phyloP scores from a whole-genome alignment of 352 stramenopile genomes.

The Pythium brassicae region DNA sequence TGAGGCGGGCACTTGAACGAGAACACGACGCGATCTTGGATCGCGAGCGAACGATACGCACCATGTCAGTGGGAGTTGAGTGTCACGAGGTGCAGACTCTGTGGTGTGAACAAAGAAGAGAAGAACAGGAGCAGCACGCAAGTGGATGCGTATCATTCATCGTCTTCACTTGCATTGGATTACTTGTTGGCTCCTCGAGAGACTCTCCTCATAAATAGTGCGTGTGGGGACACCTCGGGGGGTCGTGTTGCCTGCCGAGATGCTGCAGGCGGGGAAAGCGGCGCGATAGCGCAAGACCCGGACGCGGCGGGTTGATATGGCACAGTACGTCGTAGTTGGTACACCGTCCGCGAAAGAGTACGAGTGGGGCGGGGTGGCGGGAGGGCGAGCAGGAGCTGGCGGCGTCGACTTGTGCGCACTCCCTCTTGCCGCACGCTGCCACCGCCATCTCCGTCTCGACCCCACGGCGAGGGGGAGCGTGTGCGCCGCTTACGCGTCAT shows the following conservation, averaged over 20 bases:
- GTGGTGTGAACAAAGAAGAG: no score
- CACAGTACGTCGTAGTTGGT: constrained; percentile 14
- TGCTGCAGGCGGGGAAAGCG: neutral
- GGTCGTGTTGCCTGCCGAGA: neutral
- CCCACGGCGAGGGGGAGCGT: no score
- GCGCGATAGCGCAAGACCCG: neutral
- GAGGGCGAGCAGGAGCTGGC: no score
- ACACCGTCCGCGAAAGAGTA: constrained; percentile 7
- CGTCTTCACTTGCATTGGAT: constrained; percentile 1
- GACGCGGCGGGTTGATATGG: constrained; percentile 14
- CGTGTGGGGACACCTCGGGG: neutral
- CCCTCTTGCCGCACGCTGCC: neutral
- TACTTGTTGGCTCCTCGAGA: neutral
- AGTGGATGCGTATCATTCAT: neutral
- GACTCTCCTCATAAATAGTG: neutral
- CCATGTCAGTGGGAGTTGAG: neutral
- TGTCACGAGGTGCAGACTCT: neutral
- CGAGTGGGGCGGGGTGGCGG: neutral
- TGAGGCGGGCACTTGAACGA: neutral
- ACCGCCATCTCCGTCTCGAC: neutral
- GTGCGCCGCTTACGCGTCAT: constrained; percentile 3
- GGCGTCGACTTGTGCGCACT: neutral
- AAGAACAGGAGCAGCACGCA: no score
- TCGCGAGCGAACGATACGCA: neutral
- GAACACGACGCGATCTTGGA: neutral